Percentiles rank a stretch among this genome's conserved stretches.
These are phyloP conservation scores for Alternaria sp. DNA, from an alignment of 2,329 filamentous ascomycete genomes.

Conservation along the genomic window DNA sequence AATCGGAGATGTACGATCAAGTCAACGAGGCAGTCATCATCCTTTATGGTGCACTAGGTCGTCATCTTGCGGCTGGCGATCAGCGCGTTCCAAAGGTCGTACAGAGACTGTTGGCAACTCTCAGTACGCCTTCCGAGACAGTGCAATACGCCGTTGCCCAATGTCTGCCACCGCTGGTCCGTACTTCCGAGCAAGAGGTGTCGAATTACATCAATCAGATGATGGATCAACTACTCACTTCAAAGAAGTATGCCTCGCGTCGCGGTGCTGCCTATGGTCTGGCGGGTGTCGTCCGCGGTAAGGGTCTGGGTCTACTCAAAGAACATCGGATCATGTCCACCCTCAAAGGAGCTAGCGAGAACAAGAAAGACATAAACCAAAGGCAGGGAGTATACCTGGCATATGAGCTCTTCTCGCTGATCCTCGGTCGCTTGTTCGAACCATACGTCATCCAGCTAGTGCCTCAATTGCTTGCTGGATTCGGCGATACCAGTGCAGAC, in stretches of 20 bases:
- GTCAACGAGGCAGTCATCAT: conserved; percentile 98
- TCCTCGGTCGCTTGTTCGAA: conserved; percentile 89
- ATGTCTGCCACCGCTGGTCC: conserved; percentile 89
- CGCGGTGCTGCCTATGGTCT: conserved; percentile 94
- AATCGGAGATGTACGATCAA: conserved; percentile 80
- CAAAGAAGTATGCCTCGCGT: conserved; percentile 90
- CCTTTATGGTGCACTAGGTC: conserved; percentile 91
- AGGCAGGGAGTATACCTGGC: conserved; percentile 87
- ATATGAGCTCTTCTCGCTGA: conserved; percentile 85
- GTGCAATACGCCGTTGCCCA: conserved; percentile 97
- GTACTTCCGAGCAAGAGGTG: conserved; percentile 77
- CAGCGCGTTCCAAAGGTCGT: conserved; percentile 86
- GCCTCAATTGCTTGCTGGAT: conserved; percentile 84
- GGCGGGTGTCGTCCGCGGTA: conserved; percentile 87
- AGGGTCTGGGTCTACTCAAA: conserved; percentile 79
- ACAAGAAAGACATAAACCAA: conserved; percentile 90
- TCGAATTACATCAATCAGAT: conserved; percentile 81
- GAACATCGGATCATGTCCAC: conserved; percentile 87
- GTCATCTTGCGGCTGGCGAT: conserved; percentile 86
- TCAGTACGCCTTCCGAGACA: conserved; percentile 93
- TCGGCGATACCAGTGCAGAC: conserved; percentile 86
- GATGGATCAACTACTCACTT: conserved; percentile 79
- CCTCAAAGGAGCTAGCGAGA: conserved; percentile 83
- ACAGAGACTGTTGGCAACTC: conserved; percentile 80
- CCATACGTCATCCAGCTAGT: conserved; percentile 97